Evolutionary conservation across 2,329 filamentous ascomycete genomes (phyloP).

Genomic region (Epicoccum nigrum): DNA sequence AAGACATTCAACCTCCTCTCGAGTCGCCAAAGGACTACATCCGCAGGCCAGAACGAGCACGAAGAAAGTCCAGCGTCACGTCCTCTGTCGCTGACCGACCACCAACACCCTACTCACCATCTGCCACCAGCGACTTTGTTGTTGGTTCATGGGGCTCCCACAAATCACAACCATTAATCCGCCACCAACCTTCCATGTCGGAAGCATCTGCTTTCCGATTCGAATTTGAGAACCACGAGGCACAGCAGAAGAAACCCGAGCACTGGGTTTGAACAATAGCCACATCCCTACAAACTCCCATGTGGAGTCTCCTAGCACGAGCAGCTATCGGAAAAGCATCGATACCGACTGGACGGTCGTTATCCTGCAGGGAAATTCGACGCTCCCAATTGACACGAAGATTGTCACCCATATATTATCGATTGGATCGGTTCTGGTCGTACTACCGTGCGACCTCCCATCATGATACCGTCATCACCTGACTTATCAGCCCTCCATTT

Average conservation of each 20-base stretch:
- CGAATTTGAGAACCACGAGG: slow-evolving; percentile 37
- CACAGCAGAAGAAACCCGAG: slow-evolving; percentile 22
- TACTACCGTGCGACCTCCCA: slow-evolving; percentile 13
- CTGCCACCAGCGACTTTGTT: slow-evolving; percentile 35
- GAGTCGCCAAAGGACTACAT: slow-evolving; percentile 39
- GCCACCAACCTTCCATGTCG: slow-evolving; percentile 47
- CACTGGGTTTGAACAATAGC: slow-evolving; percentile 26
- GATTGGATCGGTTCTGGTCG: slow-evolving; percentile 1
- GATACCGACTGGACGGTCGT: slow-evolving; percentile 9
- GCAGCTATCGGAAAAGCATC: slow-evolving; percentile 9
- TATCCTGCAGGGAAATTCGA: slow-evolving; percentile 11
- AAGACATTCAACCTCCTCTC: slow-evolving; percentile 23
- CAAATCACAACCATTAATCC: slow-evolving; percentile 36
- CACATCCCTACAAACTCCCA: slow-evolving; percentile 8
- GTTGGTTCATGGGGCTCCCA: slow-evolving; percentile 33
- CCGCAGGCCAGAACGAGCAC: slow-evolving; percentile 39
- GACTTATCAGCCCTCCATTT: slow-evolving; percentile 25
- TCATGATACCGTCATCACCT: slow-evolving; percentile 19
- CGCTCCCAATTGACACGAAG: slow-evolving; percentile 4
- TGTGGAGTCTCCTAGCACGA: slow-evolving; percentile 11
- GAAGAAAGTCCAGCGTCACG: slow-evolving; percentile 44
- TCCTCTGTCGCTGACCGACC: slow-evolving; percentile 46
- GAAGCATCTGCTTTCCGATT: slow-evolving; percentile 48
- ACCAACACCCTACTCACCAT: slow-evolving; percentile 49
- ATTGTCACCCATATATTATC: slow-evolving; percentile 12